These are phyloP conservation scores for Pleurotus pulmonarius DNA, from an alignment of 768 basidiomycete genomes.

Conservation along the genomic window DNA sequence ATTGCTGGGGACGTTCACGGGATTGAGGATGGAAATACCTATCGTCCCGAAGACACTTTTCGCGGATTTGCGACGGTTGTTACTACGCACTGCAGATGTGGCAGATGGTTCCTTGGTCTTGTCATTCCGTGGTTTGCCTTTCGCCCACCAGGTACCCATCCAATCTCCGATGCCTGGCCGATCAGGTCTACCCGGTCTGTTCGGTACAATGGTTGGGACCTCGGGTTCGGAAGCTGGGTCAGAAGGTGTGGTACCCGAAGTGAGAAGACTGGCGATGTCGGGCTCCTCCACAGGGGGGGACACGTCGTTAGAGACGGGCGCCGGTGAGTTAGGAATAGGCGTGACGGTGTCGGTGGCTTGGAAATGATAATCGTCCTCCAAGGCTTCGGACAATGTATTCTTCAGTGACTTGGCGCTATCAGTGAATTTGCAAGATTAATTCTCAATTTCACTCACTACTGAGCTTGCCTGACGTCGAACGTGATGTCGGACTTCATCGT, in stretches of 20 bases:
- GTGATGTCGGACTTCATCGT: conserved; percentile 40
- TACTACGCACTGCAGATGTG: not conserved
- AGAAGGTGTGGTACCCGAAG: not conserved
- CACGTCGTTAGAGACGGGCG: not conserved
- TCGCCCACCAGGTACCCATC: conserved; percentile 75
- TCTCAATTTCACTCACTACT: conserved; percentile 38
- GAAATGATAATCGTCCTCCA: conserved; percentile 42
- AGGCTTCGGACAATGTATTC: conserved; percentile 53
- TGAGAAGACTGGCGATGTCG: not conserved
- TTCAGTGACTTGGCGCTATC: conserved; percentile 37
- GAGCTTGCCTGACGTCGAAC: conserved; percentile 58
- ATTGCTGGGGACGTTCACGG: conserved; percentile 25
- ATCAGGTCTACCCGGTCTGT: conserved; percentile 32
- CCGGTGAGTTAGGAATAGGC: conserved; percentile 23
- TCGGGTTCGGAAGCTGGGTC: not conserved
- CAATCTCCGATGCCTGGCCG: conserved; percentile 63
- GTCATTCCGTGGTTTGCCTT: conserved; percentile 32
- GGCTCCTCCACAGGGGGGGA: not conserved
- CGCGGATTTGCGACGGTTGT: conserved; percentile 37
- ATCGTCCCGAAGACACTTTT: conserved; percentile 72
- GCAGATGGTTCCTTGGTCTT: conserved; percentile 2
- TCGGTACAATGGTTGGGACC: not conserved
- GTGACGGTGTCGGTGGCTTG: conserved; percentile 28
- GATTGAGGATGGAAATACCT: conserved; percentile 65
- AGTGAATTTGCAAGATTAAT: conserved; percentile 1